A percentile compares a stretch with the other conserved stretches of the same genome.
These are phyloP conservation scores for Penicillium taxi DNA, from an alignment of 495 filamentous ascomycete genomes.

Conservation along the genomic window DNA sequence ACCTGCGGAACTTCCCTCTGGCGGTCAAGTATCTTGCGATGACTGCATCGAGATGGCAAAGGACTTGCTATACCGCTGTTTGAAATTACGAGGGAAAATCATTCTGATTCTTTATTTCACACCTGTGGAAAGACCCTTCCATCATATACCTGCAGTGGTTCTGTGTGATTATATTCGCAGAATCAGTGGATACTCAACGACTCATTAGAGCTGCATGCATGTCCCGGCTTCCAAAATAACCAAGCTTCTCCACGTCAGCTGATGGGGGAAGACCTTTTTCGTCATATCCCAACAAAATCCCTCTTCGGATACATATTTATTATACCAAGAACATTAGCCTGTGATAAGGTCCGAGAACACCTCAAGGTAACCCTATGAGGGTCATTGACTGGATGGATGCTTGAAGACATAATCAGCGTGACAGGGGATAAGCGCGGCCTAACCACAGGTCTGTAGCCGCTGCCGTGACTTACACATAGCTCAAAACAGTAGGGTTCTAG, in stretches of 20 bases:
- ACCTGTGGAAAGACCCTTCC: background rate
- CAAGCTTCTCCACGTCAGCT: background rate
- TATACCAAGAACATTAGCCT: conserved; percentile 1
- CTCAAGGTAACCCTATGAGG: conserved; percentile 14
- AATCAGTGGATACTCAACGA: background rate
- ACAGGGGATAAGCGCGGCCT: conserved; percentile 17
- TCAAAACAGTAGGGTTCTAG: conserved; percentile 13
- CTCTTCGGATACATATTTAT: conserved; percentile 11
- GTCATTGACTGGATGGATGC: conserved; percentile 8
- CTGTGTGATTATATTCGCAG: conserved; percentile 7
- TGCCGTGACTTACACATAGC: conserved; percentile 5
- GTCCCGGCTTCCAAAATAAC: conserved; percentile 2
- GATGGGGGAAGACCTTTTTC: background rate
- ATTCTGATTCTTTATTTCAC: background rate
- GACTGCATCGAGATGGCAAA: background rate
- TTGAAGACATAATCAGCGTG: conserved; percentile 5
- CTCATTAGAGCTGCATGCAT: conserved; percentile 6
- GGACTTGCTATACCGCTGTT: conserved; percentile 7
- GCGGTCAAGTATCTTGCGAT: conserved; percentile 14
- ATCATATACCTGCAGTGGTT: conserved; percentile 7
- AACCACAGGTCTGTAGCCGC: conserved; percentile 15
- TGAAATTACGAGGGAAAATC: too few species aligned
- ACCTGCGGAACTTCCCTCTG: too few species aligned
- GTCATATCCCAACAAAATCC: conserved; percentile 15
- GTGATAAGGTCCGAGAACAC: conserved; percentile 4